Percentiles rank a stretch among this genome's conserved stretches.
phyloP scores from a whole-genome alignment of 139 green algal genomes.

The Microglena sp. region DNA sequence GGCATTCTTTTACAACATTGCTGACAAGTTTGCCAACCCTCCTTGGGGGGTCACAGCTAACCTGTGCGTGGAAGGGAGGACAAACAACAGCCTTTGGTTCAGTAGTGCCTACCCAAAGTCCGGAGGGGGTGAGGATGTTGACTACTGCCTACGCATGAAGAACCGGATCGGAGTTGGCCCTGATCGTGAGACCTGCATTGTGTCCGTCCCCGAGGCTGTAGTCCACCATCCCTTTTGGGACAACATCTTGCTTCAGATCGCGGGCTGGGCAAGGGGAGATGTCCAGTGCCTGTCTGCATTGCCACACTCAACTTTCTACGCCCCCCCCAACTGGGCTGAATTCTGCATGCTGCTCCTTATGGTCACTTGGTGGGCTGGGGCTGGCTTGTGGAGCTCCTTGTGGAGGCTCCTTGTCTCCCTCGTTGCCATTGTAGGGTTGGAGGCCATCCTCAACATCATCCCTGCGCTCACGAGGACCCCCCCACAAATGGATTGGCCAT shows the following conservation, averaged over 20 bases:
- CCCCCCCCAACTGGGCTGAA: constrained; percentile 10
- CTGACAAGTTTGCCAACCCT: neutral
- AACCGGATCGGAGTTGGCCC: neutral
- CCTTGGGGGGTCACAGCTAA: constrained; percentile 29
- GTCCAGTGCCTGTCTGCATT: constrained; percentile 10
- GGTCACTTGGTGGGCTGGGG: neutral
- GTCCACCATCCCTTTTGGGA: constrained; percentile 17
- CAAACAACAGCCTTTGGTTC: constrained; percentile 22
- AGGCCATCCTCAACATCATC: neutral
- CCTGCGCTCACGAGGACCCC: neutral
- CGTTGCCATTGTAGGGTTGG: neutral
- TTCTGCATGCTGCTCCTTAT: neutral
- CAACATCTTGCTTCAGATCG: constrained; percentile 6
- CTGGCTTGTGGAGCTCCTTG: neutral
- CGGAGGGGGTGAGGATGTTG: constrained; percentile 19
- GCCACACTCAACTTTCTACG: neutral
- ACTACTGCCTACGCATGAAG: constrained; percentile 18
- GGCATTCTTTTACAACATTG: constrained; percentile 12
- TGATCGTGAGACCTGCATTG: neutral
- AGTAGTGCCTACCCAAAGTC: constrained; percentile 12
- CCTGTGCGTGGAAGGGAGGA: constrained; percentile 6
- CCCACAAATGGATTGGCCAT: neutral
- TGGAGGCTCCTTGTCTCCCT: neutral
- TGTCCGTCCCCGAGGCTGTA: constrained; percentile 9
- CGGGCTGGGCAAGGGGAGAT: constrained; percentile 10